These are phyloP conservation scores for Eucalyptus leucophloia DNA, from an alignment of 345 rosid species.

Conservation along the genomic window DNA sequence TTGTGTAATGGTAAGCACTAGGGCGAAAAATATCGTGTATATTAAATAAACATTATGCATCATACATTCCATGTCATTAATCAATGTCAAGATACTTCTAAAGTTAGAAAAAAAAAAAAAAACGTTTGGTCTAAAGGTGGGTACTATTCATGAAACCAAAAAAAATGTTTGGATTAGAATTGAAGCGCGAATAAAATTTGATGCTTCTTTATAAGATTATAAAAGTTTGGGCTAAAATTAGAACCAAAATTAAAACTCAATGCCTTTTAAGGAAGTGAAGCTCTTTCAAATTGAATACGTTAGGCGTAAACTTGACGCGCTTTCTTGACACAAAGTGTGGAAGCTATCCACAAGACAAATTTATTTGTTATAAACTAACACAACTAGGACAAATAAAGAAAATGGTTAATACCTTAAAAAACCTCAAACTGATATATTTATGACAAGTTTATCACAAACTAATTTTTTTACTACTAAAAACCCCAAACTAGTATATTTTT, in stretches of 20 bases:
- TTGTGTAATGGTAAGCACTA: not conserved
- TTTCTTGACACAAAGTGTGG: not conserved
- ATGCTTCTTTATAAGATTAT: not conserved
- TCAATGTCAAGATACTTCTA: not conserved
- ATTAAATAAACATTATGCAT: not conserved
- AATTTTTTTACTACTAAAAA: too few species aligned
- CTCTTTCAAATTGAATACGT: not conserved
- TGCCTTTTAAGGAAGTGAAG: not conserved
- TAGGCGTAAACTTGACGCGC: not conserved
- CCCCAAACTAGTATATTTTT: fast-evolving
- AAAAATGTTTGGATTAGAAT: not conserved
- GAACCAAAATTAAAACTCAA: not conserved
- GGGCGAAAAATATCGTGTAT: not conserved
- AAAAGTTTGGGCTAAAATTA: not conserved
- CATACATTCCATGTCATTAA: not conserved
- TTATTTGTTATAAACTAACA: not conserved
- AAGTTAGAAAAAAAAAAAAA: not conserved
- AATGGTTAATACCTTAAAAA: not conserved
- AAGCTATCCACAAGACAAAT: not conserved
- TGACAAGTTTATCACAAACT: too few species aligned
- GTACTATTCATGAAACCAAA: not conserved
- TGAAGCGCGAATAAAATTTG: not conserved
- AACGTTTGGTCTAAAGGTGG: not conserved
- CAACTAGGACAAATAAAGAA: not conserved
- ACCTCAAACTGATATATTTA: fast-evolving